Evolutionary conservation across 192 early-diverging fungal species (phyloP), one percentile per base, ranked within the genome.

Genomic region (Podila epigama): DNA sequence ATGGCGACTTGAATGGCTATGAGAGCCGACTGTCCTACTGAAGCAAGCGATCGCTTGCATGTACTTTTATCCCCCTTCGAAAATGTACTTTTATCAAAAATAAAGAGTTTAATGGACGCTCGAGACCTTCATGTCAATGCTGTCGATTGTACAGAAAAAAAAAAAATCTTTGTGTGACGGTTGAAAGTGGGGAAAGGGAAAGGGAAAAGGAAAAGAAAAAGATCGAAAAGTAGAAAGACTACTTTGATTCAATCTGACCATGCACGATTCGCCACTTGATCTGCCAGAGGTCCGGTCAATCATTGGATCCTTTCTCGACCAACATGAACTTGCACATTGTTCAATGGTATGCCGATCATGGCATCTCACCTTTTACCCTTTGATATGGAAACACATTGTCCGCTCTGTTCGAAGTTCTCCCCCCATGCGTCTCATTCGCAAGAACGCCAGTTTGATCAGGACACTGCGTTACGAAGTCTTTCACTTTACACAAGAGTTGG

Each of bases 361-460:
- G 68, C 59, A 28, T n/a, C 12, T n/a, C 8, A 52, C 60, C 20
- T 70, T 70, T 36, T n/a, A 51, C 0, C 52, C 60, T 13, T 32
- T 70, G 18, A 54, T 70, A 25, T 70, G 68, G 68, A 51, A 53
- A 35, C 41, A 70, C 36, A 61, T 33, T 18, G 15, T 42, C 22
- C 44, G 44, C 7, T 22, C 44, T 9, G 7, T 48, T 48, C 44
- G 44, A 44, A 15, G 42, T 22, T 48, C 44, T 8, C 44, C 44
- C 15, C 44, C 44, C n/a, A 48, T 15, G 44, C n/a, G n/a, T 18
- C 44, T 48, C 20, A 22, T 48, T 22, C 44, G 25, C 44, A 48
- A 48, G 44, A 48, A 48, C n/a, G 44, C 44, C 6, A 18, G 11
- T 18, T 22, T 22, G n/a, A 48, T 48, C 16, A 18, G 44, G 7